Base-by-base conservation (phyloP, 108 stramenopile species). In the Aurantiochytrium sp. region DNA sequence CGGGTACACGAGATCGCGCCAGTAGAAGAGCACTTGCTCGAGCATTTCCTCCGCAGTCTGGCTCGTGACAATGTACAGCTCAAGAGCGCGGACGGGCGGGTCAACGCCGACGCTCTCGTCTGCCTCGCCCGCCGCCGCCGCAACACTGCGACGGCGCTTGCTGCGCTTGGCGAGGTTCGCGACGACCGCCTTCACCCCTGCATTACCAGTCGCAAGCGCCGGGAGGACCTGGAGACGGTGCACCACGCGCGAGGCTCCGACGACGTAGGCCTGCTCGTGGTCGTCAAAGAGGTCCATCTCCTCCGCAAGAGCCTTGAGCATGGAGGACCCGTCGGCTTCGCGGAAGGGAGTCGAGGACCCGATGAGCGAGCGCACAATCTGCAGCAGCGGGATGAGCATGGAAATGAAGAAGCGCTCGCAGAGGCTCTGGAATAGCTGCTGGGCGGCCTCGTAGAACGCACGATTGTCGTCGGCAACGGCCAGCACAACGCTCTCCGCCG, bases 1-100 rank as follows among this genome's bases (percentile, higher is more conserved):
- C n/a, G 73, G 73, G 45, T 48, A 81, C 39, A 81, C 45, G 12
- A 81, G 6, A 81, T 81, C 73, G n/a, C 73, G 39, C 73, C 73
- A 81, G 39, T 48, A 81, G 0, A 81, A 41, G 21, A 81, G 24
- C 6, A 41, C 24, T 48, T 81, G 73, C 2, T 41, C 39, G n/a
- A 81, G 21, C n/a, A 41, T n/a, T 2, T 81, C 73, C 45, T 81
- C 73, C 39, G 45, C 45, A 24, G 0, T 65, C 19, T 65, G 59
- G 19, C 59, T 65, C 34, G 59, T 2, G 8, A 65, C 34, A 27
- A 65, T 8, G 19, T 65, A 65, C 1, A 65, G 34, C 22, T 65
- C 59, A 34, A 65, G 27, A 6, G 59, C 59, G 15, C 59, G 27
- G 10, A 34, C 0, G 24, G 59, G 59, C 8, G 50, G 50, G 15